Evolutionary conservation across 257 asterid genomes (phyloP).

Genomic region (Vinca minor): DNA sequence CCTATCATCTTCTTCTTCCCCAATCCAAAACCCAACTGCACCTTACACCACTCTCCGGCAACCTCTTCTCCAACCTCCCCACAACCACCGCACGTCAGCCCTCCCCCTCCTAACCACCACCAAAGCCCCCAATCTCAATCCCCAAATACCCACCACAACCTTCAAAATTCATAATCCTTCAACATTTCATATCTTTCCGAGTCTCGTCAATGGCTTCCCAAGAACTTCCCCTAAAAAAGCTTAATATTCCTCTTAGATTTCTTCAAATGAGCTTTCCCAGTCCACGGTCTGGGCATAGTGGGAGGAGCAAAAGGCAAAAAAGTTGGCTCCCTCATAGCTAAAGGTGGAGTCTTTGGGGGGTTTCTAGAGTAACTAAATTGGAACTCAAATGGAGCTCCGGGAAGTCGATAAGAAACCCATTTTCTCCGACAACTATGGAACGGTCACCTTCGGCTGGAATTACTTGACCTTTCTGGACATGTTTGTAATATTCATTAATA

Average conservation of each 20-base stretch:
- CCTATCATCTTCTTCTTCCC: too few relatives aligned
- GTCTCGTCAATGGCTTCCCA: slow-evolving; percentile 12
- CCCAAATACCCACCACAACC: too few relatives aligned
- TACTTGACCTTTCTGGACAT: slow-evolving; percentile 66
- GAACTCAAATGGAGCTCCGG: slow-evolving; percentile 96
- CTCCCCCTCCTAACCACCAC: too few relatives aligned
- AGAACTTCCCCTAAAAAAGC: slow-evolving; percentile 45
- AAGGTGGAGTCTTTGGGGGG: slow-evolving; percentile 65
- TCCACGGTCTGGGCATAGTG: slow-evolving; percentile 95
- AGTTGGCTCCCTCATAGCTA: slow-evolving; percentile 88
- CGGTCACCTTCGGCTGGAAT: slow-evolving; percentile 44
- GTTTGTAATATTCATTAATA: slow-evolving; percentile 29
- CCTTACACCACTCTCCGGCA: too few relatives aligned
- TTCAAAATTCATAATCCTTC: slow-evolving; percentile 62
- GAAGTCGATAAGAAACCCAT: slow-evolving; percentile 71
- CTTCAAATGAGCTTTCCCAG: slow-evolving; percentile 91
- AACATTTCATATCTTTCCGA: slow-evolving; percentile 49
- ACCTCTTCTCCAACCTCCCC: too few relatives aligned
- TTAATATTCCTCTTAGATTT: slow-evolving; percentile 63
- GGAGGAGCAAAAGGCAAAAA: slow-evolving; percentile 94
- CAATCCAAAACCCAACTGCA: too few relatives aligned
- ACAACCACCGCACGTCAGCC: too few relatives aligned
- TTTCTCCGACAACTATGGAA: slow-evolving; percentile 50
- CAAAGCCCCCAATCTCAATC: too few relatives aligned
- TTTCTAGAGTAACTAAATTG: slow-evolving; percentile 83